These are phyloP conservation scores for Tulasnella sp. DNA, from an alignment of 768 basidiomycete genomes.

Conservation along the genomic window DNA sequence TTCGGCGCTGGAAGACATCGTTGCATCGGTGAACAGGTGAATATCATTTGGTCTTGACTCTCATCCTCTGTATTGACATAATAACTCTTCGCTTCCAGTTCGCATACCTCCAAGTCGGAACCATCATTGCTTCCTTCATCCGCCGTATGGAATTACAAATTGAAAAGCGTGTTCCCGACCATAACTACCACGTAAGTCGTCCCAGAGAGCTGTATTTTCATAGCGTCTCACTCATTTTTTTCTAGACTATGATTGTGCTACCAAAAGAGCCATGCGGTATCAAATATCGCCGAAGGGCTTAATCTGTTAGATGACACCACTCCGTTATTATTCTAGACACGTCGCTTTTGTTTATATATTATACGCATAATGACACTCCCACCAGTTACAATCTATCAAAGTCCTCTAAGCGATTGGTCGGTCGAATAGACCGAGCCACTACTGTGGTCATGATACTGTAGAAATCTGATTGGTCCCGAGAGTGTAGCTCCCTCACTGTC, in stretches of 20 bases:
- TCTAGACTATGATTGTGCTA: conserved; percentile 86
- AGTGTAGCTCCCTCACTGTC: no score
- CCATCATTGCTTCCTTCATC: conserved; percentile 65
- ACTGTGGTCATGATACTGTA: no score
- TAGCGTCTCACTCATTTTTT: neutral
- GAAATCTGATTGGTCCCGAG: no score
- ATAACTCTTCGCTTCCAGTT: conserved; percentile 40
- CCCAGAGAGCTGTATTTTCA: neutral
- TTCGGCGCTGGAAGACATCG: conserved; percentile 95
- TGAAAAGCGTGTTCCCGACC: conserved; percentile 49
- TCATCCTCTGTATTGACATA: conserved; percentile 2
- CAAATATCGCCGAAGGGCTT: conserved; percentile 18
- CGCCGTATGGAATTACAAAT: conserved; percentile 64
- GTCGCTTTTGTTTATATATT: no score
- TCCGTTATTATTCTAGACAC: no score
- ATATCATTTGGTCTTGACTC: neutral
- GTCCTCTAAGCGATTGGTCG: no score
- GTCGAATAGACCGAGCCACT: no score
- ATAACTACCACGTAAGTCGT: conserved; percentile 77
- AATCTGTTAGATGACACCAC: neutral
- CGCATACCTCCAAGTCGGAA: conserved; percentile 86
- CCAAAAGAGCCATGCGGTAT: conserved; percentile 38
- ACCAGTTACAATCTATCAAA: no score
- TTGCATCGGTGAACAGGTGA: conserved; percentile 81
- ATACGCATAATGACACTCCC: no score